Evolutionary conservation across 129 eudicot genomes (phyloP).

Genomic region (Dittrichia graveolens): DNA sequence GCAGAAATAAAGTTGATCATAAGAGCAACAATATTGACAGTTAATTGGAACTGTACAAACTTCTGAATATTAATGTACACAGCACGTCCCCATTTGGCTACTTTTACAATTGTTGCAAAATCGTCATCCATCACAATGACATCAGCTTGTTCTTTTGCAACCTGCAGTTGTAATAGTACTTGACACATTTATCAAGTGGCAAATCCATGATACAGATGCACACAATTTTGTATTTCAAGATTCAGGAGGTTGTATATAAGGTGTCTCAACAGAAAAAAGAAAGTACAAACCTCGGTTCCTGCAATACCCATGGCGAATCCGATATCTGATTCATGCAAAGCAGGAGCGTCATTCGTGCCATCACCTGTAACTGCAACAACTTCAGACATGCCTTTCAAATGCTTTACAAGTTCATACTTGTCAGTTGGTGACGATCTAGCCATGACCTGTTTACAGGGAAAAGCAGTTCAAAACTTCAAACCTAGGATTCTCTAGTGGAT

Average conservation of each 20-base stretch:
- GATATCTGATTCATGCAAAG: constrained; percentile 81
- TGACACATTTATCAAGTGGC: too few species aligned
- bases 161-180: constrained; percentile 42
- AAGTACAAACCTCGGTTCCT: constrained; percentile 80
- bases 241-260: too few species aligned
- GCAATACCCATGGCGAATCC: constrained; percentile 95
- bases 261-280: neutral
- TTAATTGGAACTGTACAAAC: constrained; percentile 91
- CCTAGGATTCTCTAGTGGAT: neutral
- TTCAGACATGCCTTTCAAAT: constrained; percentile 54
- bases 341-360: constrained; percentile 97
- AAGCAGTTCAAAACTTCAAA: constrained; percentile 22
- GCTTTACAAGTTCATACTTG: constrained; percentile 67
- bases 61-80: constrained; percentile 89
- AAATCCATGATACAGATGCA: too few species aligned
- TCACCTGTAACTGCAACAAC: constrained; percentile 95
- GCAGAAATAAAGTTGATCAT: constrained; percentile 94
- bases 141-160: constrained; percentile 91
- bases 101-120: constrained; percentile 81
- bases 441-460: constrained; percentile 59
- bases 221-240: neutral
- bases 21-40: constrained; percentile 85
- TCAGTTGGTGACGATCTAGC: constrained; percentile 86
- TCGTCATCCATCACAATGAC: constrained; percentile 88
- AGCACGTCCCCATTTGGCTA: constrained; percentile 92